Evolutionary conservation across 139 green algal species (phyloP).

Genomic region (Chloropicon primus): DNA sequence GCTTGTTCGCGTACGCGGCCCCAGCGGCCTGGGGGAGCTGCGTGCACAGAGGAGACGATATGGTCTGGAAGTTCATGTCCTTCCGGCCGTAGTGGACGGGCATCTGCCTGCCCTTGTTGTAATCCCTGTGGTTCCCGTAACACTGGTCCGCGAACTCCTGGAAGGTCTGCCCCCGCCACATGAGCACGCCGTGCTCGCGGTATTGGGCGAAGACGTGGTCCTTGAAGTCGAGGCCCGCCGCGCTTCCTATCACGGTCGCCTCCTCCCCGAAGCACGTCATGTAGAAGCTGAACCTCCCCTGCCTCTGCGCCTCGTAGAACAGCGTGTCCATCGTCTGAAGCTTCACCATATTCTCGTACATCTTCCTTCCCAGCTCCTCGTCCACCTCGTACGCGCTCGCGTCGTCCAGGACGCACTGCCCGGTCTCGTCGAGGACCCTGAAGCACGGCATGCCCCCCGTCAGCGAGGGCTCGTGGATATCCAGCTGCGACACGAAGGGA

Average conservation of each 20-base stretch:
- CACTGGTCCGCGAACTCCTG: conserved; percentile 78
- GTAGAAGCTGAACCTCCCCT: conserved; percentile 91
- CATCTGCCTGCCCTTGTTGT: conserved; percentile 80
- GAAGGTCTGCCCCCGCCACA: conserved; percentile 74
- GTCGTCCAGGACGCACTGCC: conserved; percentile 24
- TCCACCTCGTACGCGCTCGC: conserved; percentile 25
- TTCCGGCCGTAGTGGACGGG: conserved; percentile 82
- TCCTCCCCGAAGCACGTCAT: conserved; percentile 84
- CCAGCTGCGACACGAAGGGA: conserved; percentile 33
- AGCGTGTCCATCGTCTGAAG: conserved; percentile 69
- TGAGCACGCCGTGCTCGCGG: conserved; percentile 77
- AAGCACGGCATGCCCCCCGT: conserved; percentile 39
- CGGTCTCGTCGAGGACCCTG: conserved; percentile 38
- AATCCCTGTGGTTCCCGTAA: conserved; percentile 62
- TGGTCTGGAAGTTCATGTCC: conserved; percentile 71
- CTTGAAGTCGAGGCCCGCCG: conserved; percentile 49
- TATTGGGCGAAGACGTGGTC: conserved; percentile 85
- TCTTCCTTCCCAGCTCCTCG: conserved; percentile 23
- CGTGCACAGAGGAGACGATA: conserved; percentile 70
- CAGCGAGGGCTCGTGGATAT: conserved; percentile 5
- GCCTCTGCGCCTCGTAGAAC: conserved; percentile 88
- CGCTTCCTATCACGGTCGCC: conserved; percentile 58
- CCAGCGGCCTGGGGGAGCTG: conserved; percentile 89
- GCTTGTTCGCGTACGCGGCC: conserved; percentile 76
- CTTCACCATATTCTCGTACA: conserved; percentile 48